Percentiles rank a stretch among this genome's conserved stretches.
These are phyloP conservation scores for Vigna trinervia DNA, from an alignment of 306 rosid species.

Conservation along the genomic window DNA sequence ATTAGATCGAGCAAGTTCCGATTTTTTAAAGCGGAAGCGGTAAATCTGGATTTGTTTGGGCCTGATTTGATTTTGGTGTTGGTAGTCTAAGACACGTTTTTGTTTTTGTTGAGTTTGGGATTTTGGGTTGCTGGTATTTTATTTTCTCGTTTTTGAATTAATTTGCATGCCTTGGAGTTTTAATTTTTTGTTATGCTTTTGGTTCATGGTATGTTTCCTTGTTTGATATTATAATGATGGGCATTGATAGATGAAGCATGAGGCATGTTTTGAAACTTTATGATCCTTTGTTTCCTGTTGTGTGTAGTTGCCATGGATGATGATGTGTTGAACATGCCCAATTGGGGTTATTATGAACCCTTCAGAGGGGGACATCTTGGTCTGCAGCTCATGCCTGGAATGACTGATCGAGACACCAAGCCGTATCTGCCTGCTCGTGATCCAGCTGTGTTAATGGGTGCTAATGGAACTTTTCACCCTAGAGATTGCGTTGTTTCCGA, in stretches of 20 bases:
- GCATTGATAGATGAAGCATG: conserved; percentile 22
- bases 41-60: conserved; percentile 23
- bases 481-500: conserved; percentile 74
- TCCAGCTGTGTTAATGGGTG: conserved; percentile 57
- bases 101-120: conserved; percentile 23
- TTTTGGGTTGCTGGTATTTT: conserved; percentile 28
- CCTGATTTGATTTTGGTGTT: conserved; percentile 34
- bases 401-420: conserved; percentile 79
- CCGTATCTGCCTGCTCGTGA: conserved; percentile 78
- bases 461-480: conserved; percentile 69
- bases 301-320: conserved; percentile 86
- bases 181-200: not conserved
- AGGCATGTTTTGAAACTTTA: conserved; percentile 25
- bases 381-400: conserved; percentile 90
- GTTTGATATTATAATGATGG: conserved; percentile 36
- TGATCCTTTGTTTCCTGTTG: conserved; percentile 44
- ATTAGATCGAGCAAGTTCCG: conserved; percentile 38
- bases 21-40: conserved; percentile 32
- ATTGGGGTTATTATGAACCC: conserved; percentile 96
- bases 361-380: conserved; percentile 87
- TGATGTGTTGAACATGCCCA: conserved; percentile 90
- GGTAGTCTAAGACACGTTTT: not conserved
- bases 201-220: conserved; percentile 9
- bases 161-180: conserved; percentile 20
- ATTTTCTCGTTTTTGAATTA: conserved; percentile 42